These are phyloP conservation scores for Plasmodium coatneyi DNA, from an alignment of 169 alveolate species.

Conservation along the genomic window DNA sequence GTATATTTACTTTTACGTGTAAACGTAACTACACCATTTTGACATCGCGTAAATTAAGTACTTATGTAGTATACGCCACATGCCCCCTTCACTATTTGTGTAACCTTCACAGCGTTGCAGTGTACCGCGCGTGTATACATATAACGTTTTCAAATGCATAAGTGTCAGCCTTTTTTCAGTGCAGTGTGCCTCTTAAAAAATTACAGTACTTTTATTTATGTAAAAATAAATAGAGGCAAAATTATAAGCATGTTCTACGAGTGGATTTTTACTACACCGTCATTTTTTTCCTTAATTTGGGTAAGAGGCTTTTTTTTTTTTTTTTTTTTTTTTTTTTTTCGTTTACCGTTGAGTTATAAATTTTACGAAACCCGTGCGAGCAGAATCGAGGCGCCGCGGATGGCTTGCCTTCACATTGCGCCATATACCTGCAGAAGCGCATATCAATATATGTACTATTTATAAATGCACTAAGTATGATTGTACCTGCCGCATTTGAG, in stretches of 20 bases:
- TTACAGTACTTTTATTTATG: not conserved
- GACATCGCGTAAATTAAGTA: not conserved
- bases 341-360: not conserved
- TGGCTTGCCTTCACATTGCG: not conserved
- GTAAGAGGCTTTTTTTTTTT: not conserved
- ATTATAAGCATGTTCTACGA: not conserved
- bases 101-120: not conserved
- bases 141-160: not conserved
- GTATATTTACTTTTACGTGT: not conserved
- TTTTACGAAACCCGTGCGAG: not conserved
- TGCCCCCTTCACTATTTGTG: not conserved
- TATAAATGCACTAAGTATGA: not conserved
- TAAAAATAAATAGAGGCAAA: not conserved
- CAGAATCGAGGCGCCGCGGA: constrained; percentile 3
- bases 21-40: not conserved
- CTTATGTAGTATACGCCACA: not conserved
- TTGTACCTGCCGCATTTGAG: not conserved
- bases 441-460: not conserved
- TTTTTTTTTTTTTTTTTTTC: not conserved
- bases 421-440: not conserved
- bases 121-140: not conserved
- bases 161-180: not conserved
- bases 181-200: not conserved
- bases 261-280: not conserved
- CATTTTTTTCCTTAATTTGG: not conserved